Evolutionary conservation across 352 stramenopile genomes (phyloP).

Genomic region (Globisporangium heterothallicum): DNA sequence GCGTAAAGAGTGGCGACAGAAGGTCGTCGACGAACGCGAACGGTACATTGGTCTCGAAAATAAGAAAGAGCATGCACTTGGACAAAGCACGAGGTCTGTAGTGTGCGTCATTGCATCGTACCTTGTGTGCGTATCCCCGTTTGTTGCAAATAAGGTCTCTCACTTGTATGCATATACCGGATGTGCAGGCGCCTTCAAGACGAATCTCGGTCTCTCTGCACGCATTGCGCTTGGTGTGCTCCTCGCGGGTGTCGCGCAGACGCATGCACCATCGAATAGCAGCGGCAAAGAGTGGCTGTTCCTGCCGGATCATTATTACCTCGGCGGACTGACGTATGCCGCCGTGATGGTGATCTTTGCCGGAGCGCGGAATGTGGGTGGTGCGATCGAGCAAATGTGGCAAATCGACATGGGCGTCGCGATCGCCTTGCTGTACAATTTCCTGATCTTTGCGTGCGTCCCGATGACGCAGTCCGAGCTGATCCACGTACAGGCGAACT

Average conservation of each 20-base stretch:
- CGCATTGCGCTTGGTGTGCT: slow-evolving; percentile 59
- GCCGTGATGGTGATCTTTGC: slow-evolving; percentile 73
- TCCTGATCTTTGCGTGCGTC: slow-evolving; percentile 50
- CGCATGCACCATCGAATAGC: slow-evolving; percentile 20
- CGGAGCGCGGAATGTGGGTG: slow-evolving; percentile 48
- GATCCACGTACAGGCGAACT: slow-evolving; percentile 37
- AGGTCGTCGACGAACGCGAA: background rate
- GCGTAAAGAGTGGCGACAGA: background rate
- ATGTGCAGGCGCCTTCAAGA: slow-evolving; percentile 26
- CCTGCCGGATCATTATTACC: slow-evolving; percentile 54
- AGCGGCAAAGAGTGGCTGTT: slow-evolving; percentile 33
- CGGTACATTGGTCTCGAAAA: slow-evolving; percentile 15
- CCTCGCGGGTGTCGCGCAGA: slow-evolving; percentile 51
- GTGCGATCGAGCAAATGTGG: slow-evolving; percentile 57
- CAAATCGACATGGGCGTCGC: slow-evolving; percentile 67
- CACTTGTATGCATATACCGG: background rate
- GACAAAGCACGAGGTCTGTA: slow-evolving; percentile 23
- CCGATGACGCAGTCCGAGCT: slow-evolving; percentile 43
- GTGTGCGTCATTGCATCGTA: slow-evolving; percentile 10
- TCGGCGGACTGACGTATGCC: slow-evolving; percentile 54
- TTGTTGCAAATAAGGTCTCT: too few species aligned
- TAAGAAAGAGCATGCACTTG: slow-evolving; percentile 34
- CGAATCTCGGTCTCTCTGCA: slow-evolving; percentile 26
- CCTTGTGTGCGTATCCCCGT: too few species aligned
- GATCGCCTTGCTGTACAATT: slow-evolving; percentile 72